phyloP scores from a whole-genome alignment of 2,329 filamentous ascomycete species.

The Colletotrichum graminicola region DNA sequence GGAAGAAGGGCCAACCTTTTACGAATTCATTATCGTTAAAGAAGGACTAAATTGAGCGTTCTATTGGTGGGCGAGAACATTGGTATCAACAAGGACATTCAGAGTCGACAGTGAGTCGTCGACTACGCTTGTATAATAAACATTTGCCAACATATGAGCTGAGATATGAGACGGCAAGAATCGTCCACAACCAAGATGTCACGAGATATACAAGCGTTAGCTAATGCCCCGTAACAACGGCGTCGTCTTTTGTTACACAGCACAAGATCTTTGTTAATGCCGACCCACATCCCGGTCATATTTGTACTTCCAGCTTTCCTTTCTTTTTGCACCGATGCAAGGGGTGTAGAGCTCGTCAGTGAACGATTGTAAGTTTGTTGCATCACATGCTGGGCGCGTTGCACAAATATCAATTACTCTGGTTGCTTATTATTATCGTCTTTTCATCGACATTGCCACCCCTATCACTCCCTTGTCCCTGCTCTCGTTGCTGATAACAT shows the following conservation, averaged over 20 bases:
- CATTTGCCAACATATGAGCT: background rate
- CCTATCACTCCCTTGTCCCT: background rate
- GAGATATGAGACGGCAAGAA: constrained; percentile 6
- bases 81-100: background rate
- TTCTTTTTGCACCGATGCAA: background rate
- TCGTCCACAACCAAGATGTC: background rate
- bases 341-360: background rate
- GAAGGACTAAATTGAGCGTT: too few relatives aligned
- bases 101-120: background rate
- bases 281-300: background rate
- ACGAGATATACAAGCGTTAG: too few relatives aligned
- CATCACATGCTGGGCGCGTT: too few relatives aligned
- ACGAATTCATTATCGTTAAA: too few relatives aligned
- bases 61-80: background rate
- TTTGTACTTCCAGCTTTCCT: too few relatives aligned
- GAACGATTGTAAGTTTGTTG: background rate
- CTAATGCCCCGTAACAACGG: too few relatives aligned
- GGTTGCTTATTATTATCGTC: background rate
- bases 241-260: too few relatives aligned
- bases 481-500: background rate
- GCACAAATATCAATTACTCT: too few relatives aligned
- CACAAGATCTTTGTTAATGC: background rate
- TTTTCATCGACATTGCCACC: background rate
- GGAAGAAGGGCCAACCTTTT: too few relatives aligned
- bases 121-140: constrained; percentile 4